A percentile compares a stretch with the other conserved stretches of the same genome.
Conservation (phyloP, 305 asterid genomes). For the Fraxinus sp. region DNA sequence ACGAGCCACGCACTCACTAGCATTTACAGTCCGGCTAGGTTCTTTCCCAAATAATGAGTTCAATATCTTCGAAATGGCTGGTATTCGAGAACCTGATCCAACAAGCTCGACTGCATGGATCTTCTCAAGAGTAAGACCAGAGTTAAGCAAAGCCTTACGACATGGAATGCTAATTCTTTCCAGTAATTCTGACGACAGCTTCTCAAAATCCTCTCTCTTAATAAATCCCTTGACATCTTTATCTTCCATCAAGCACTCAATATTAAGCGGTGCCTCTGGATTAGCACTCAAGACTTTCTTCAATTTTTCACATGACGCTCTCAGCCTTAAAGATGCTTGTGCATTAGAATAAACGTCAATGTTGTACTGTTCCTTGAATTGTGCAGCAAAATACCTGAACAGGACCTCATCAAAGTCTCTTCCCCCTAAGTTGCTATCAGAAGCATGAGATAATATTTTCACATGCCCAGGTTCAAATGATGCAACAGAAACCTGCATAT, state of each 20-base stretch:
- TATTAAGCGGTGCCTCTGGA: constrained; percentile 86
- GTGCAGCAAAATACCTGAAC: constrained; percentile 69
- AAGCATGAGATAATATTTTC: constrained; percentile 87
- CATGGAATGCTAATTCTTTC: constrained; percentile 74
- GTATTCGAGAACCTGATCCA: constrained; percentile 94
- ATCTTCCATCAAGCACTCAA: constrained; percentile 98
- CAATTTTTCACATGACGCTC: constrained; percentile 89
- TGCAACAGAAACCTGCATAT: constrained; percentile 81
- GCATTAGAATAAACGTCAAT: constrained; percentile 78
- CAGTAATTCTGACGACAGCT: constrained; percentile 57
- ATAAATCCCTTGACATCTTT: constrained; percentile 87
- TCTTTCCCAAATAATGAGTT: constrained; percentile 65
- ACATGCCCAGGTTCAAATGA: constrained; percentile 70
- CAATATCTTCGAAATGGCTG: constrained; percentile 68
- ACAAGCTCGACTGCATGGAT: constrained; percentile 93
- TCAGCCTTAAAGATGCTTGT: constrained; percentile 80
- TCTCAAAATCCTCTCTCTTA: constrained; percentile 90
- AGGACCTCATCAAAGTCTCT: constrained; percentile 89
- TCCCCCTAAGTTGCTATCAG: constrained; percentile 84
- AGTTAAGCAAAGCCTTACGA: constrained; percentile 63
- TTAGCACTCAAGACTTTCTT: constrained; percentile 98
- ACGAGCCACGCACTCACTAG: constrained; percentile 96
- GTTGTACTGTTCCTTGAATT: constrained; percentile 61
- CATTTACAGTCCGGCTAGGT: constrained; percentile 79
- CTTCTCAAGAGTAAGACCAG: constrained; percentile 62